Conservation (phyloP, 1,139 yeast species). For the Suhomyces bribrorum region DNA sequence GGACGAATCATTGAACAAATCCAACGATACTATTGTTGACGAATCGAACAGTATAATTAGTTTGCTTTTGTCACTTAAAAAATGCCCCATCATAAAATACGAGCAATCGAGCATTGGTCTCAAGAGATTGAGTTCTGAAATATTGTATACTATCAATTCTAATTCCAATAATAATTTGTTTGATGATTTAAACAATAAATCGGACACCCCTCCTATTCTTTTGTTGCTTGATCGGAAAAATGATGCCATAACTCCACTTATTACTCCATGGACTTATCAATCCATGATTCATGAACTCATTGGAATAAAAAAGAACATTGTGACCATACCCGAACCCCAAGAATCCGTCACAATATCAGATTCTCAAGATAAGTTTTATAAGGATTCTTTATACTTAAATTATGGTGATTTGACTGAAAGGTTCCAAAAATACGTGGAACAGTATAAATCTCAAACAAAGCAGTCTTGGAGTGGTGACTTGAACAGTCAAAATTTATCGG, state of each 20-base stretch:
- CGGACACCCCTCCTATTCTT: slow-evolving; percentile 73
- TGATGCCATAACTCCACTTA: slow-evolving; percentile 90
- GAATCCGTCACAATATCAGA: slow-evolving; percentile 57
- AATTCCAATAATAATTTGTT: slow-evolving; percentile 62
- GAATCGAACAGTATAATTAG: slow-evolving; percentile 61
- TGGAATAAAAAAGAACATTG: slow-evolving; percentile 80
- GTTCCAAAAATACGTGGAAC: slow-evolving; percentile 81
- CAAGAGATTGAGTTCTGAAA: slow-evolving; percentile 67
- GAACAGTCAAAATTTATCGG: slow-evolving; percentile 68
- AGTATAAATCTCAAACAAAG: slow-evolving; percentile 79
- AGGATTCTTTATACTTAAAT: slow-evolving; percentile 79
- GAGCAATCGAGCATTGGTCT: slow-evolving; percentile 67
- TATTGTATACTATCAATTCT: slow-evolving; percentile 59
- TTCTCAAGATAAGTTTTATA: slow-evolving; percentile 70
- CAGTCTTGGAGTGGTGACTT: slow-evolving; percentile 60
- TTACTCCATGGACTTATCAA: slow-evolving; percentile 97
- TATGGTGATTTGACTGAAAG: slow-evolving; percentile 94
- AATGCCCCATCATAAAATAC: slow-evolving; percentile 75
- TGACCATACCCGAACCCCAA: slow-evolving; percentile 54
- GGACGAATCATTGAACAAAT: slow-evolving; percentile 17
- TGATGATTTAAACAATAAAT: slow-evolving; percentile 55
- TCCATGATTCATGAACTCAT: slow-evolving; percentile 94
- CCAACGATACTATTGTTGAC: slow-evolving; percentile 33
- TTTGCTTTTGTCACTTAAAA: slow-evolving; percentile 68
- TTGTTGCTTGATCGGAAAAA: slow-evolving; percentile 80